Percentiles rank a stretch among this genome's conserved stretches.
phyloP scores from a whole-genome alignment of 306 rosid species.

The Citrullus colocynthis region DNA sequence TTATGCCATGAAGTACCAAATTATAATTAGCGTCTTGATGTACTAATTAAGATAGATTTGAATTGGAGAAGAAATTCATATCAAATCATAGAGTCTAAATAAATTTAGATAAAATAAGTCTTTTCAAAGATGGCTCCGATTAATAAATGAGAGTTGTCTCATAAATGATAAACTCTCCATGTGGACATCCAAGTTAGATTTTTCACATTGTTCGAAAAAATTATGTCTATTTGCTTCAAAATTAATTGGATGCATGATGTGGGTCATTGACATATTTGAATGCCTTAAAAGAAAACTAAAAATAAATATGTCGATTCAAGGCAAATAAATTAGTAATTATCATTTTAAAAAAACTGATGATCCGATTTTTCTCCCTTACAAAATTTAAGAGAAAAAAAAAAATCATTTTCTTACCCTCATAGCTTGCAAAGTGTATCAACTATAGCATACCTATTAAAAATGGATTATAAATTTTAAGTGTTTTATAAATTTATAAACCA shows the following conservation, averaged over 20 bases:
- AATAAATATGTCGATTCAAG: too few relatives aligned
- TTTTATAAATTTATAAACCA: background rate
- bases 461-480: background rate
- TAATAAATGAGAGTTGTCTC: background rate
- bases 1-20: too few relatives aligned
- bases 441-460: background rate
- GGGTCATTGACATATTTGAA: background rate
- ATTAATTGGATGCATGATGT: background rate
- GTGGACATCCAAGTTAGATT: background rate
- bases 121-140: background rate
- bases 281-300: background rate
- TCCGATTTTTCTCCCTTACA: too few relatives aligned
- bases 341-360: too few relatives aligned
- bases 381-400: background rate
- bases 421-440: background rate
- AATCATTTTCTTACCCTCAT: background rate
- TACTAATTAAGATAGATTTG: too few relatives aligned
- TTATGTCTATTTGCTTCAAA: background rate
- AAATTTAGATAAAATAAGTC: background rate
- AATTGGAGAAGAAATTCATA: too few relatives aligned
- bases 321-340: too few relatives aligned
- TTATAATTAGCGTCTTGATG: too few relatives aligned
- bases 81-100: background rate
- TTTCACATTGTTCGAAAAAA: background rate
- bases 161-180: background rate